Evolutionary conservation across 2,329 filamentous ascomycete genomes (phyloP).

Genomic region (Orbilia javanica): DNA sequence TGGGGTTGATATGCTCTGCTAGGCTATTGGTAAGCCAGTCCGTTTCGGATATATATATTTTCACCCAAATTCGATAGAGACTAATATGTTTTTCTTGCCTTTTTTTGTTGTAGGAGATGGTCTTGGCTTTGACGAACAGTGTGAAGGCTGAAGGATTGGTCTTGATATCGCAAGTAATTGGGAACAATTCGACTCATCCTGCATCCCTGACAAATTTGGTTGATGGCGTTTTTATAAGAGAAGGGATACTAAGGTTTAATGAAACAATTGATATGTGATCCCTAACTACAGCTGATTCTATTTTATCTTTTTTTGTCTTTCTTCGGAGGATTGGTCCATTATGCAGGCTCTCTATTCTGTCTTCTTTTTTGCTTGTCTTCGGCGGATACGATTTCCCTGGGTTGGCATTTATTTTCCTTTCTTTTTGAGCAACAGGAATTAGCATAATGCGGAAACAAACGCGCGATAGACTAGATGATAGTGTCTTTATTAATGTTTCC

Average conservation of each 20-base stretch:
- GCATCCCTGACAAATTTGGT: conserved; percentile 66
- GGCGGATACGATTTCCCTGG: conserved; percentile 11
- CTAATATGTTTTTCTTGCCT: no score
- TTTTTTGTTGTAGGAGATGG: conserved; percentile 79
- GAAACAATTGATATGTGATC: conserved; percentile 82
- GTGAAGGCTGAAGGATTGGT: conserved; percentile 95
- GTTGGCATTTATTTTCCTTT: conserved; percentile 6
- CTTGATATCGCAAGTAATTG: conserved; percentile 80
- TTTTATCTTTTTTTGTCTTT: not conserved
- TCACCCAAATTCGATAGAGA: not conserved
- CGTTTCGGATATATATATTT: not conserved
- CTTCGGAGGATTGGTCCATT: not conserved
- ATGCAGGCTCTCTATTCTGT: not conserved
- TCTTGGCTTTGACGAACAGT: conserved; percentile 89
- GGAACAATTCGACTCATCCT: conserved; percentile 68
- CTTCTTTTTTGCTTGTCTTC: not conserved
- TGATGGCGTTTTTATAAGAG: conserved; percentile 85
- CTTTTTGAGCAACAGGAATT: conserved; percentile 19
- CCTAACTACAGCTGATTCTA: not conserved
- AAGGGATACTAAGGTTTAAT: conserved; percentile 91
- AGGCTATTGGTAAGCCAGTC: conserved; percentile 76
- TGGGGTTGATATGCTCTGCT: conserved; percentile 93
- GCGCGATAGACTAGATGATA: conserved; percentile 19
- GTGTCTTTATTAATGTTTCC: not conserved
- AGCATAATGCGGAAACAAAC: conserved; percentile 15